These are phyloP conservation scores for Penicillium odoratum DNA, from an alignment of 495 filamentous ascomycete genomes.

Conservation along the genomic window DNA sequence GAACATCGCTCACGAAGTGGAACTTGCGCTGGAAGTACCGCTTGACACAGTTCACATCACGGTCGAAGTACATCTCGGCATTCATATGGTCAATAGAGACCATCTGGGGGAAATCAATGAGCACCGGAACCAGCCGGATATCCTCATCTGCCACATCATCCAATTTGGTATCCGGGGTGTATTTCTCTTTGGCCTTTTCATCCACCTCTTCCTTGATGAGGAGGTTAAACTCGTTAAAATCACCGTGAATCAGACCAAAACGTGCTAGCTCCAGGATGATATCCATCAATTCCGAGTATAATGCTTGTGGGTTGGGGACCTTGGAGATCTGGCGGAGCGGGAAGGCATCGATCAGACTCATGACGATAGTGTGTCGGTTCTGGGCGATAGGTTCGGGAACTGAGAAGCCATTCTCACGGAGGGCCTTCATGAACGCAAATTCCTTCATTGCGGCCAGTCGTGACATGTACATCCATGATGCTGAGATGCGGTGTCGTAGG, in stretches of 20 bases:
- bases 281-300: constrained; percentile 88
- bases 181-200: constrained; percentile 35
- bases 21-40: constrained; percentile 87
- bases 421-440: constrained; percentile 85
- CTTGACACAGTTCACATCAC: constrained; percentile 93
- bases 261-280: constrained; percentile 83
- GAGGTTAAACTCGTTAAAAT: constrained; percentile 99
- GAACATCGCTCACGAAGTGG: constrained; percentile 77
- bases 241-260: constrained; percentile 91
- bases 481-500: constrained; percentile 73
- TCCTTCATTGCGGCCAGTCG: constrained; percentile 90
- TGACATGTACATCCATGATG: constrained; percentile 97
- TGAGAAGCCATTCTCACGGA: constrained; percentile 77
- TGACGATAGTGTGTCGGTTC: constrained; percentile 91
- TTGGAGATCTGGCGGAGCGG: constrained; percentile 81
- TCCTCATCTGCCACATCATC: constrained; percentile 35
- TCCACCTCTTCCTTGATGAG: constrained; percentile 73
- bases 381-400: constrained; percentile 86
- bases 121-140: constrained; percentile 56
- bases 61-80: constrained; percentile 92
- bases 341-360: constrained; percentile 86
- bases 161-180: constrained; percentile 29
- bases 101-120: constrained; percentile 99
- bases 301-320: constrained; percentile 71
- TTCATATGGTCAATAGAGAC: constrained; percentile 92